Evolutionary conservation across 2,329 filamentous ascomycete genomes (phyloP).

Genomic region (Orbilia quercus): DNA sequence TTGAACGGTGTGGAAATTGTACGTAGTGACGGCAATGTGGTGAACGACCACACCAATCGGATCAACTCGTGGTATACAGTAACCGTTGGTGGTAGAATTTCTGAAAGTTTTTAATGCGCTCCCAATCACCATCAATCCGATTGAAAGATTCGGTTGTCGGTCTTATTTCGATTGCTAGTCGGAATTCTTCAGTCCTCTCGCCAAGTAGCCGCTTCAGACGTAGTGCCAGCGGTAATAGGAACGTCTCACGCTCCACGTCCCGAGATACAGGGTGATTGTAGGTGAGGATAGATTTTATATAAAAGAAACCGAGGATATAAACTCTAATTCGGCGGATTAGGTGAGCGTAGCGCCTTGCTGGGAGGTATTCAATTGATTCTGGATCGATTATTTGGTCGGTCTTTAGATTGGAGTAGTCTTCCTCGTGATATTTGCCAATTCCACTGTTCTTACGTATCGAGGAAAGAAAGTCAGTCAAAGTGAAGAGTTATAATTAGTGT

Average conservation of each 20-base stretch:
- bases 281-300: neutral
- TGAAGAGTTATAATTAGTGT: neutral
- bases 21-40: neutral
- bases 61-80: constrained; percentile 2
- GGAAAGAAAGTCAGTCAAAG: too few species aligned
- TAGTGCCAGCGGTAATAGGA: constrained; percentile 13
- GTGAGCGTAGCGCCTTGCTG: neutral
- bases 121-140: neutral
- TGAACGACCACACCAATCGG: constrained; percentile 7
- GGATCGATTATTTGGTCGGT: neutral
- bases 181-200: neutral
- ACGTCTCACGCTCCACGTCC: neutral
- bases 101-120: neutral
- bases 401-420: neutral
- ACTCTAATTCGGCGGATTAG: neutral
- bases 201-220: neutral
- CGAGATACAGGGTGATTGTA: neutral
- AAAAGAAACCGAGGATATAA: neutral
- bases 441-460: neutral
- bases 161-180: neutral
- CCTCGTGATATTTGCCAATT: neutral
- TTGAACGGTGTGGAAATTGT: neutral
- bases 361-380: neutral
- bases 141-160: neutral
- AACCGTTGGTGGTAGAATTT: neutral